Evolutionary conservation across 1,139 yeast genomes (phyloP), one percentile per base, ranked within the genome.

Genomic region (Geotrichum reessii): DNA sequence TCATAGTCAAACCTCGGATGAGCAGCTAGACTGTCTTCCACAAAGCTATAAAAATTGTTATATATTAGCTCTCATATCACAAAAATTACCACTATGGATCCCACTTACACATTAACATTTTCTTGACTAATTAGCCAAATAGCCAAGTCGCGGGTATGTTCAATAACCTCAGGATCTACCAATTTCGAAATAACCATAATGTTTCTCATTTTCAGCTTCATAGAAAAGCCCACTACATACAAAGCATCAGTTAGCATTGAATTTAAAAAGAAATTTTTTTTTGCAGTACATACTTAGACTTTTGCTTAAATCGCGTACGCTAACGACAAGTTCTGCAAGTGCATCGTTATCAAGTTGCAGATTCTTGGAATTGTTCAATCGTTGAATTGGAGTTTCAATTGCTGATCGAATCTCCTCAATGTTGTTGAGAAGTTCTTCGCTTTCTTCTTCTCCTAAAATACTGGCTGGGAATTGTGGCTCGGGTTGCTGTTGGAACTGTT

Each of bases 181-280:
- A 88, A 83, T 70, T 86, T 86, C 50, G 91, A 82, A n/a, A 86
- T 82, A 25, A 86, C 78, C 78, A 86, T 77, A 51, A 86, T 79
- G 31, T 83, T 81, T 55, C 75, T 71, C 46, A 85, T 84, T 60
- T 81, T 81, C 56, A 86, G 73, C 62, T 83, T 84, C 66, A 86
- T 82, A 14, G 86, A 69, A 19, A 74, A 69, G 48, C 69, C 66
- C 63, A 67, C 69, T 66, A 25, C 7, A 5, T 25, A 33, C 14
- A 1, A 47, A 37, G 33, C 17, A 6, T 7, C 19, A 25, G 48
- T 9, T 48, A 50, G 31, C 9, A 14, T 22, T 19, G 21, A 47
- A 44, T n/a, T n/a, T 31, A 25, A 25, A 25, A 7, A 25, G 7
- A 25, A 4, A 25, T 25, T 25, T 25, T 25, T 24, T 46, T 24